Base-by-base conservation (phyloP, 192 early-diverging fungal genomes). In the Entomortierella chlamydospora region DNA sequence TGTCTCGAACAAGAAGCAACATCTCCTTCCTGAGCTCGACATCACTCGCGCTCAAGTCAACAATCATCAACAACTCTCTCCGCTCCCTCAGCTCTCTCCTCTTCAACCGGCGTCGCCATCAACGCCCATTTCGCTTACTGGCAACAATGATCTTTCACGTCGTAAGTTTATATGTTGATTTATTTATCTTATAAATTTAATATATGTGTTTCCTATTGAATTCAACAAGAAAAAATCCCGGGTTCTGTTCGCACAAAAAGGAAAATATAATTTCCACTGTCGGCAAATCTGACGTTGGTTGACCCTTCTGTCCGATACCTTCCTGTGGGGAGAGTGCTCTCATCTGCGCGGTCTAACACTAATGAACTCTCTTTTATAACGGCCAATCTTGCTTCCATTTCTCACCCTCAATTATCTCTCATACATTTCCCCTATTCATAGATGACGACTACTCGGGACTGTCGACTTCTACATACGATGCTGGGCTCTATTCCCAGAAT, bases 181-280 rank as follows among this genome's bases (percentile, higher is more conserved):
- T 15, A 26, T 56, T 41, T 57, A 28, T 51, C 20, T 45, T 26
- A 18, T 29, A 11, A 53, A 34, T n/a, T 13, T 23, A 12, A 23
- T 23, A n/a, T 26, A n/a, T 45, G 3, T 45, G 49, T 33, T 62
- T 62, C 17, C 43, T 43, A 18, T n/a, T n/a, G n/a, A n/a, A n/a
- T n/a, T n/a, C n/a, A n/a, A n/a, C n/a, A n/a, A n/a, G n/a, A n/a
- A n/a, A n/a, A n/a, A n/a, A n/a, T n/a, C n/a, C n/a, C n/a, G n/a
- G n/a, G n/a, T n/a, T n/a, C n/a, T n/a, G n/a, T n/a, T n/a, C n/a
- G n/a, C n/a, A n/a, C n/a, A n/a, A n/a, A n/a, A n/a, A n/a, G 72
- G 72, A 74, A 73, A 51, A 73, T 67, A 61, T 74, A 74, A 67
- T 60, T 74, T 67, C 64, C 63, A 59, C 5, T 37, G 34, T 37